Conservation (phyloP, 2,329 filamentous ascomycete species). For the Alternaria rosae region DNA sequence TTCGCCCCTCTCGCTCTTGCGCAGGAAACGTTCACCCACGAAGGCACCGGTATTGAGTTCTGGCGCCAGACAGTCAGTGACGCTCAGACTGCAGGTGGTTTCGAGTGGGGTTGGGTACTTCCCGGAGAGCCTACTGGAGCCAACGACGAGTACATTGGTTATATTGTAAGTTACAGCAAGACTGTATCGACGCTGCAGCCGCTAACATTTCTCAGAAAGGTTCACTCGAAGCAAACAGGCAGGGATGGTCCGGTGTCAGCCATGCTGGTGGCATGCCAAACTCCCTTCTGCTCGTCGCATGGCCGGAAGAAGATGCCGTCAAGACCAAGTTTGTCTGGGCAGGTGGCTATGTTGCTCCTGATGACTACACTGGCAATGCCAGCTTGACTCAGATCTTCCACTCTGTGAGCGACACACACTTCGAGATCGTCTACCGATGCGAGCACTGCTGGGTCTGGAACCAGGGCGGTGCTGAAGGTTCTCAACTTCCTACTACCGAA, state of each 20-base stretch:
- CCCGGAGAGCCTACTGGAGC: constrained; percentile 29
- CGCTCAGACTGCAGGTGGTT: constrained; percentile 42
- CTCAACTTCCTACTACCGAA: constrained; percentile 47
- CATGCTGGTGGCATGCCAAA: constrained; percentile 48
- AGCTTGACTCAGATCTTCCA: constrained; percentile 68
- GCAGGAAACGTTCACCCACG: constrained; percentile 42
- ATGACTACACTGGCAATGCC: constrained; percentile 67
- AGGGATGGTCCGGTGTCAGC: constrained; percentile 50
- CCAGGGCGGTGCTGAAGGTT: constrained; percentile 51
- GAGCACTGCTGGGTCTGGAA: constrained; percentile 57
- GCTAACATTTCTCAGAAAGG: constrained; percentile 37
- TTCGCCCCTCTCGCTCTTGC: constrained; percentile 38
- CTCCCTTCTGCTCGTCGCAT: constrained; percentile 45
- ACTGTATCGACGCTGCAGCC: background rate
- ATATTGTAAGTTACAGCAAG: constrained; percentile 34
- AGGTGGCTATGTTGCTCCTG: constrained; percentile 66
- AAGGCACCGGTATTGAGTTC: constrained; percentile 43
- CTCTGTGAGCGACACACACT: constrained; percentile 65
- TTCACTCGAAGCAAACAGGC: constrained; percentile 31
- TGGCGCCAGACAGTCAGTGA: constrained; percentile 34
- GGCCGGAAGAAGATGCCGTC: constrained; percentile 34
- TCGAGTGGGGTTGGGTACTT: constrained; percentile 47
- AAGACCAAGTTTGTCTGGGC: constrained; percentile 45
- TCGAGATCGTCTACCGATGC: constrained; percentile 71
- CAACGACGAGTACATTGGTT: constrained; percentile 50